Percentiles rank a stretch among this genome's conserved stretches.
Evolutionary conservation across 1,284 basidiomycete species (phyloP).

Genomic region (Leccinum griseonigrum): DNA sequence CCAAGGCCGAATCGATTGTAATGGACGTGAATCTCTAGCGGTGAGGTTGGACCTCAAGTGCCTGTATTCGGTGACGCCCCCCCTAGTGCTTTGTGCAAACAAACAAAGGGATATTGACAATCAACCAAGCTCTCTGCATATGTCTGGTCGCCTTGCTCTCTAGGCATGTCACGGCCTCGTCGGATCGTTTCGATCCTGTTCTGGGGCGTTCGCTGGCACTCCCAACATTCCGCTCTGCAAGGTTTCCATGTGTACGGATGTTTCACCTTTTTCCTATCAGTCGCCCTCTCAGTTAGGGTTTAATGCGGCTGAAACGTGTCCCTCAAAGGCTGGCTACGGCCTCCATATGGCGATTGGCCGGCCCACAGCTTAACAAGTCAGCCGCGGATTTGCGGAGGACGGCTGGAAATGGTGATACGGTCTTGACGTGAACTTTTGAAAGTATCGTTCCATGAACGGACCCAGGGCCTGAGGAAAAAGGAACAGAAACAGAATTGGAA

Average conservation of each 20-base stretch:
- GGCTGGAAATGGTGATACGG: constrained; percentile 1
- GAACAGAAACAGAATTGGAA: neutral
- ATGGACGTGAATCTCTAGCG: constrained; percentile 1
- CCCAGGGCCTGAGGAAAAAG: neutral
- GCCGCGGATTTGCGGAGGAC: constrained; percentile 20
- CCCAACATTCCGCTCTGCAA: constrained; percentile 1
- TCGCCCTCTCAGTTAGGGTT: constrained; percentile 13
- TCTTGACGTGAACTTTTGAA: neutral
- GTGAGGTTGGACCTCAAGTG: constrained; percentile 24
- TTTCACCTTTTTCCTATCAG: constrained; percentile 21
- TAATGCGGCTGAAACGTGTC: constrained; percentile 30
- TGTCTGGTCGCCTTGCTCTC: constrained; percentile 5
- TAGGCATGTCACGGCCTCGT: neutral
- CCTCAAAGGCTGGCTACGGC: constrained; percentile 4
- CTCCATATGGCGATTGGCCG: constrained; percentile 13
- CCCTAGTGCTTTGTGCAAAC: neutral
- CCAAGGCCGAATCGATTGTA: constrained; percentile 1
- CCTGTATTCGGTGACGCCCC: constrained; percentile 10
- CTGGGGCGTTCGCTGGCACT: constrained; percentile 11
- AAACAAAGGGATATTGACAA: constrained; percentile 3
- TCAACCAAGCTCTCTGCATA: neutral
- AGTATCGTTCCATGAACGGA: neutral
- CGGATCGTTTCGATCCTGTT: constrained; percentile 6
- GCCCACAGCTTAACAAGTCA: constrained; percentile 1
- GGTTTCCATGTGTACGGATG: constrained; percentile 19